Evolutionary conservation across 768 basidiomycete species (phyloP), one percentile per base, ranked within the genome.

Genomic region (Russula sp.): DNA sequence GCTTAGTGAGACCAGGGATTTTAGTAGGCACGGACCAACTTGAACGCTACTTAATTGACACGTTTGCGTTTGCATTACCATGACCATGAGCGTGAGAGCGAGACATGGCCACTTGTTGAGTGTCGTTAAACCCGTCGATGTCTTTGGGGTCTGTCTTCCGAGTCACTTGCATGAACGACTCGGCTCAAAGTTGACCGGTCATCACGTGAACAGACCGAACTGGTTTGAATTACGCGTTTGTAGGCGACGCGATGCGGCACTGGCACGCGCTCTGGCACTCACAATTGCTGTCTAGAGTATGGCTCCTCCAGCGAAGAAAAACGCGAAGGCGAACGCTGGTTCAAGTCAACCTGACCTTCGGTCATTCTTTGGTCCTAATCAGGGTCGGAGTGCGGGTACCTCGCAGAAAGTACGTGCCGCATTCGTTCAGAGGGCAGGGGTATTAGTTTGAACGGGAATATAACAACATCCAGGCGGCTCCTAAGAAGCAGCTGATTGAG

Each of bases 311-410:
- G 32, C 31, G 7, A 64, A 64, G 54, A 60, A 64, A 35, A 56
- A 39, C 31, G 14, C 39, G 8, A 57, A 55, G 32, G 10, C 16
- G 3, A 64, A 27, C 49, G 32, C n/a, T 10, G 53, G 37, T 37
- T n/a, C 63, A 55, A 59, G 31, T 42, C 53, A 64, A 51, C 39
- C n/a, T 9, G 54, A 64, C 32, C 40, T 64, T 13, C 47, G 32
- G 18, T 56, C 63, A 37, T 64, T 64, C 47, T 64, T 64, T 60
- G 58, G 63, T 31, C 32, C 63, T 31, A 22, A 31, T 14, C 40
- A 54, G 45, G 42, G 37, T 34, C 52, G 22, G 20, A 20, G 64
- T 13, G 22, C 20, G 18, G 49, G 34, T 44, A 55, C 53, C 53
- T 18, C 63, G 3, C 35, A 40, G 14, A 60, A 53, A 32, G 62